Conservation (phyloP, 2,329 filamentous ascomycete species). For the Alternaria gansuensis region DNA sequence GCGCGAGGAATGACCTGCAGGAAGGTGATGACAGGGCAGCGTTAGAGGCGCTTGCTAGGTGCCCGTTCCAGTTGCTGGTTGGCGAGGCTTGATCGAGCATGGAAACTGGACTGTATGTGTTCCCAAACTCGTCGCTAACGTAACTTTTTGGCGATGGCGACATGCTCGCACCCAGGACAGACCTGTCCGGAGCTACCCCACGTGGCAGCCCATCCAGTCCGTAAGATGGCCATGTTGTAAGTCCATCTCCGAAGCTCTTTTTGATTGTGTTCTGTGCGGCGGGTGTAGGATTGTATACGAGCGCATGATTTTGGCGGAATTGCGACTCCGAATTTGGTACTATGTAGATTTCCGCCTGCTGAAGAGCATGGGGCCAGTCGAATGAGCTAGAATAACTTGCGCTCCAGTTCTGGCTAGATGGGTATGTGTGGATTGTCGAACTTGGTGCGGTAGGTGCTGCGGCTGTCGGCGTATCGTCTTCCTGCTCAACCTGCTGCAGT, state of each 20-base stretch:
- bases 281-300: slow-evolving; percentile 17
- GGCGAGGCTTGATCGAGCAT: slow-evolving; percentile 15
- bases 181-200: slow-evolving; percentile 9
- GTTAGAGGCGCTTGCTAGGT: background rate
- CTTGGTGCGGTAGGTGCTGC: background rate
- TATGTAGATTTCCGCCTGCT: slow-evolving; percentile 20
- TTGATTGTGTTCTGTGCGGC: slow-evolving; percentile 9
- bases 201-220: slow-evolving; percentile 6
- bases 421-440: background rate
- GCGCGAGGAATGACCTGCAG: background rate
- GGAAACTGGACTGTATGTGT: slow-evolving; percentile 19
- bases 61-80: slow-evolving; percentile 14
- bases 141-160: slow-evolving; percentile 36
- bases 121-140: slow-evolving; percentile 26
- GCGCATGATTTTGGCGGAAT: slow-evolving; percentile 16
- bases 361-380: slow-evolving; percentile 12
- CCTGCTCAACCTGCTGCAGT: slow-evolving; percentile 16
- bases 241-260: slow-evolving; percentile 18
- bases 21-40: background rate
- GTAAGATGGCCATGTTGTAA: slow-evolving; percentile 9
- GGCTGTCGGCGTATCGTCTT: slow-evolving; percentile 2
- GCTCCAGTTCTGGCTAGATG: slow-evolving; percentile 13
- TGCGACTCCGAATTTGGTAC: slow-evolving; percentile 16
- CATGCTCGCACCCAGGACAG: slow-evolving; percentile 23
- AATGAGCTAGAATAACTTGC: background rate